Evolutionary conservation across 768 basidiomycete genomes (phyloP).

Genomic region (Xerocomus spinulosus): DNA sequence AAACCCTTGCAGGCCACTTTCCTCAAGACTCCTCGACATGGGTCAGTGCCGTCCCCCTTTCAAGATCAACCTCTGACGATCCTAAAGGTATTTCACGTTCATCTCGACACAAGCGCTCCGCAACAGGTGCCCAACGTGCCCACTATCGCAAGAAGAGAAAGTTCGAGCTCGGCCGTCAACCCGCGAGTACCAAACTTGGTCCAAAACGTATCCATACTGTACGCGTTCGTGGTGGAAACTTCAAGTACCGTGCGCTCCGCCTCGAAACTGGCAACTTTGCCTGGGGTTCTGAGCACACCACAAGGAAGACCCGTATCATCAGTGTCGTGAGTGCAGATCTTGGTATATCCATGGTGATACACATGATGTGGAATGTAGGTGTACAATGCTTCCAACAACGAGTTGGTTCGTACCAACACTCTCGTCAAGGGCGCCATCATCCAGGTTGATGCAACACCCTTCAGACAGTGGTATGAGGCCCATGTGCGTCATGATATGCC

Average conservation of each 20-base stretch:
- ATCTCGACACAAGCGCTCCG: slow-evolving; percentile 96
- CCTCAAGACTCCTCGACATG: slow-evolving; percentile 75
- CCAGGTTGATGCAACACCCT: slow-evolving; percentile 96
- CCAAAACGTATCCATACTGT: slow-evolving; percentile 93
- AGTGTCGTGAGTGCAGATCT: slow-evolving; percentile 67
- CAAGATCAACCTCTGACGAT: slow-evolving; percentile 9
- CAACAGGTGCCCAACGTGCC: slow-evolving; percentile 86
- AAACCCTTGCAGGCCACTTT: slow-evolving; percentile 34
- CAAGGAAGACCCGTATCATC: slow-evolving; percentile 94
- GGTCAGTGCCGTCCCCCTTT: slow-evolving; percentile 48
- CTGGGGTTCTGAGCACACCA: slow-evolving; percentile 94
- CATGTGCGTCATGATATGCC: slow-evolving; percentile 60
- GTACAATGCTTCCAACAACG: slow-evolving; percentile 99
- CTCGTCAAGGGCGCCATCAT: slow-evolving; percentile 96
- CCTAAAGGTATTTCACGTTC: slow-evolving; percentile 89
- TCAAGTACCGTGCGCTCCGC: slow-evolving; percentile 94
- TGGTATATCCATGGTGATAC: slow-evolving; percentile 7
- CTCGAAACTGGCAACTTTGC: slow-evolving; percentile 98
- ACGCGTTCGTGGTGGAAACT: slow-evolving; percentile 91
- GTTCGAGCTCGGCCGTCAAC: slow-evolving; percentile 98
- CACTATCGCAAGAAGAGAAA: slow-evolving; percentile 99
- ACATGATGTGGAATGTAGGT: slow-evolving; percentile 45
- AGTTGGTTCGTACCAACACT: slow-evolving; percentile 99
- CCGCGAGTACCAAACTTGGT: slow-evolving; percentile 96
- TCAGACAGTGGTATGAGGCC: slow-evolving; percentile 99